Conservation (phyloP, 495 filamentous ascomycete genomes). For the Aspergillus baeticus region DNA sequence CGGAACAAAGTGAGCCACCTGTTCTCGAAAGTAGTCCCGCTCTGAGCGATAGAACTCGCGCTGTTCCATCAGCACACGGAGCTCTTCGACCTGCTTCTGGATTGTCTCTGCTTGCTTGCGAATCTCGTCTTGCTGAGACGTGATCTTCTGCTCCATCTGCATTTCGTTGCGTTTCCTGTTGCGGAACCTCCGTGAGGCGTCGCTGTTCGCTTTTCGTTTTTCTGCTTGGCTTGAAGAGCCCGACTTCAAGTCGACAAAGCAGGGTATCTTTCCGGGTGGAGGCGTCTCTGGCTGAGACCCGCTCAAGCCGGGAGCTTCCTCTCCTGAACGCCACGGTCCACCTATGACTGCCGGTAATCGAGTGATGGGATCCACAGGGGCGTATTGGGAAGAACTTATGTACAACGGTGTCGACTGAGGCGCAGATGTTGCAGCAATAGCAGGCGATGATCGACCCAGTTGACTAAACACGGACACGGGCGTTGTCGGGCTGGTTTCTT, state of each 20-base stretch:
- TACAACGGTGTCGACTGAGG: slow-evolving; percentile 19
- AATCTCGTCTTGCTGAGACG: slow-evolving; percentile 56
- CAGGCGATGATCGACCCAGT: slow-evolving; percentile 48
- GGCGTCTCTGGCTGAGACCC: slow-evolving; percentile 34
- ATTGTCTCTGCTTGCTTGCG: slow-evolving; percentile 55
- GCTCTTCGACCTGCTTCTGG: slow-evolving; percentile 57
- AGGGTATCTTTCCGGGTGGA: slow-evolving; percentile 56
- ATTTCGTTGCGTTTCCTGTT: slow-evolving; percentile 87
- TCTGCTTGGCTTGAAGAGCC: slow-evolving; percentile 85
- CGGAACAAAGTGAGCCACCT: slow-evolving; percentile 52
- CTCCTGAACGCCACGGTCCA: slow-evolving; percentile 30
- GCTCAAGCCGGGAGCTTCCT: slow-evolving; percentile 38
- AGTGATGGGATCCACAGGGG: slow-evolving; percentile 27
- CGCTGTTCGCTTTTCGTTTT: slow-evolving; percentile 91
- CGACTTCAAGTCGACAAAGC: slow-evolving; percentile 67
- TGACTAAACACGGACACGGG: slow-evolving; percentile 51
- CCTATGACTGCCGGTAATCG: slow-evolving; percentile 25
- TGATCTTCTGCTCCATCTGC: slow-evolving; percentile 61
- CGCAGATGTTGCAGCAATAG: slow-evolving; percentile 26
- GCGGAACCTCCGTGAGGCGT: slow-evolving; percentile 86
- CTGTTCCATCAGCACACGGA: slow-evolving; percentile 53
- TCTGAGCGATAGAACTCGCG: slow-evolving; percentile 58
- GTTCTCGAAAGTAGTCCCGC: slow-evolving; percentile 66
- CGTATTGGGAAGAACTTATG: slow-evolving; percentile 23
- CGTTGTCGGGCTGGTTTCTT: slow-evolving; percentile 56